Percentiles rank a stretch among this genome's conserved stretches.
Evolutionary conservation across 2,329 filamentous ascomycete species (phyloP).

Genomic region (Monilinia polystroma): DNA sequence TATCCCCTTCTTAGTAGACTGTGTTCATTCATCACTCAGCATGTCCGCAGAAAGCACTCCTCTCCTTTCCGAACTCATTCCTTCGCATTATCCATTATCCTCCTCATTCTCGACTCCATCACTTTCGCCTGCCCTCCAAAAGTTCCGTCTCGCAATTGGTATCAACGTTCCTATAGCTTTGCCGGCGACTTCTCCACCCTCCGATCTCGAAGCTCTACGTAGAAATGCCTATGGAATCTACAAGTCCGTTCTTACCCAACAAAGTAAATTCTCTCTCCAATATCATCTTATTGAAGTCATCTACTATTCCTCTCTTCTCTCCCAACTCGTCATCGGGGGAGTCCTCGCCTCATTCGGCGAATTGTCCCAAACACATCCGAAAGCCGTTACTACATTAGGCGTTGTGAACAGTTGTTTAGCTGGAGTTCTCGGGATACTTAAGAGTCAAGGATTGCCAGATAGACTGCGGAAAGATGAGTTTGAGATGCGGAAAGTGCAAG

Average conservation of each 20-base stretch:
- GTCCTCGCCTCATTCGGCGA: constrained; percentile 49
- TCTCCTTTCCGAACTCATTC: not conserved
- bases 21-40: not conserved
- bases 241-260: constrained; percentile 41
- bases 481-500: constrained; percentile 49
- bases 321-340: constrained; percentile 50
- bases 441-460: constrained; percentile 52
- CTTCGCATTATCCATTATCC: not conserved
- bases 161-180: constrained; percentile 9
- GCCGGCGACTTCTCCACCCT: not conserved
- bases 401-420: constrained; percentile 63
- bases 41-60: constrained; percentile 12
- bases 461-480: constrained; percentile 48
- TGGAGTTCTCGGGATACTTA: constrained; percentile 57
- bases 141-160: constrained; percentile 13
- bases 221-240: constrained; percentile 41
- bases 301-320: constrained; percentile 47
- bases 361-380: constrained; percentile 49
- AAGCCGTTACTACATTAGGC: constrained; percentile 56
- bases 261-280: constrained; percentile 40
- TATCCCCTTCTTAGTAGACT: not conserved
- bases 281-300: constrained; percentile 42
- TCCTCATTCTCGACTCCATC: not conserved
- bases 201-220: constrained; percentile 30
- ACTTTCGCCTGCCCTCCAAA: not conserved